Conservation (phyloP, 2,329 filamentous ascomycete genomes). For the Aspergillus pseudoglaucus region DNA sequence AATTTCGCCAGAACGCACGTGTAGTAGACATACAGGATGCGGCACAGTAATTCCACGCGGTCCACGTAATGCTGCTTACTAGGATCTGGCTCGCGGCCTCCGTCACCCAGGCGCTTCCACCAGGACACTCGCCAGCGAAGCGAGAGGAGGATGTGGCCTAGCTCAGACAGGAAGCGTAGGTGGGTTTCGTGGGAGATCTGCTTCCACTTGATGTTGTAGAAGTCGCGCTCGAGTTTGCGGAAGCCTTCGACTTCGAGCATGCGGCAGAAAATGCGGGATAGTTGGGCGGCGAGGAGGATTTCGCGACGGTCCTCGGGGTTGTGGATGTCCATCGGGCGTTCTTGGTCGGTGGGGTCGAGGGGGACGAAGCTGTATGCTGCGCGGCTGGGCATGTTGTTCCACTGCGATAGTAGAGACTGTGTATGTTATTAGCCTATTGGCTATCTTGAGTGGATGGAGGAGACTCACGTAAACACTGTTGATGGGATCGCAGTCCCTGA, state of each 20-base stretch:
- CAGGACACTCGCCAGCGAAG: slow-evolving; percentile 42
- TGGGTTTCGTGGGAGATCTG: slow-evolving; percentile 38
- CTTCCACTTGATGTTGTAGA: slow-evolving; percentile 43
- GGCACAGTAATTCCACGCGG: slow-evolving; percentile 36
- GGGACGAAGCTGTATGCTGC: slow-evolving; percentile 38
- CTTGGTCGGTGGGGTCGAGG: slow-evolving; percentile 19
- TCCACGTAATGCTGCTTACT: slow-evolving; percentile 34
- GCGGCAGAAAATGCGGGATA: slow-evolving; percentile 41
- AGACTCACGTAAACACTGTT: slow-evolving; percentile 35
- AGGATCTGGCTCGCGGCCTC: slow-evolving; percentile 28
- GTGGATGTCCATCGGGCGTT: slow-evolving; percentile 36
- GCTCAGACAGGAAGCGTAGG: slow-evolving; percentile 33
- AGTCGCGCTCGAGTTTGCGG: slow-evolving; percentile 37
- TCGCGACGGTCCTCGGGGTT: slow-evolving; percentile 31
- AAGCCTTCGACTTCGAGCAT: slow-evolving; percentile 43
- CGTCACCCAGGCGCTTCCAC: slow-evolving; percentile 39
- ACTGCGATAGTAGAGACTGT: slow-evolving; percentile 36
- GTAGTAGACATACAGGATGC: slow-evolving; percentile 43
- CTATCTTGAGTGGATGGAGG: too few relatives aligned
- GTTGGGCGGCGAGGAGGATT: slow-evolving; percentile 38
- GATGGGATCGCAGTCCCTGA: slow-evolving; percentile 36
- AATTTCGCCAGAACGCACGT: slow-evolving; percentile 38
- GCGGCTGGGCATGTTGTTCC: slow-evolving; percentile 44
- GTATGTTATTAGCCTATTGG: background rate
- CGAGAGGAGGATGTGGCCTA: slow-evolving; percentile 36